Evolutionary conservation across 2,329 filamentous ascomycete genomes (phyloP).

Genomic region (Verruconis gallopava): DNA sequence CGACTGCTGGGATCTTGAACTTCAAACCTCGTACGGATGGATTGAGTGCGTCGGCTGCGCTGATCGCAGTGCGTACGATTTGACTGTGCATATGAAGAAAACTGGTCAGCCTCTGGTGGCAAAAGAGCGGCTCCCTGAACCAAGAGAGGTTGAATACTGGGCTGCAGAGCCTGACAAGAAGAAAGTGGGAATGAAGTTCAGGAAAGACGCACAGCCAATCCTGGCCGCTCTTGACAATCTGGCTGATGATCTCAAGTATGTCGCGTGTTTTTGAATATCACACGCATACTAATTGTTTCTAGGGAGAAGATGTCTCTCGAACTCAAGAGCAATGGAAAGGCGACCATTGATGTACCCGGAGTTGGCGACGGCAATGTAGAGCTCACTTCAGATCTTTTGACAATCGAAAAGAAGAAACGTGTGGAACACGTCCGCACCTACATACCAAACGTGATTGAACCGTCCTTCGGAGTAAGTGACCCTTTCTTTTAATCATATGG

Average conservation of each 20-base stretch:
- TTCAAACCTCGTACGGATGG: constrained; percentile 88
- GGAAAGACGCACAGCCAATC: constrained; percentile 81
- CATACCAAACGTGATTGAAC: constrained; percentile 92
- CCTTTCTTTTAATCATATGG: neutral
- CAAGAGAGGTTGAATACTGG: constrained; percentile 74
- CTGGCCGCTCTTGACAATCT: constrained; percentile 59
- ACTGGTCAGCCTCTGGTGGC: constrained; percentile 80
- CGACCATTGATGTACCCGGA: constrained; percentile 59
- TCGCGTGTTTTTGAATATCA: no score
- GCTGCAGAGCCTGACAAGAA: constrained; percentile 82
- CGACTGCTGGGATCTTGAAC: constrained; percentile 96
- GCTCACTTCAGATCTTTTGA: constrained; percentile 65
- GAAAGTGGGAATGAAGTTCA: constrained; percentile 89
- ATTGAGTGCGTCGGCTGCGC: constrained; percentile 97
- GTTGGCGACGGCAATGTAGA: constrained; percentile 61
- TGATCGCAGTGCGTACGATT: constrained; percentile 86
- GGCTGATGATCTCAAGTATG: neutral
- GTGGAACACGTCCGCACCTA: constrained; percentile 79
- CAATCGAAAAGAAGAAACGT: constrained; percentile 71
- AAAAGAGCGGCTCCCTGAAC: constrained; percentile 65
- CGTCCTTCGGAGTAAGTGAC: constrained; percentile 61
- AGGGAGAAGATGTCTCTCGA: constrained; percentile 64
- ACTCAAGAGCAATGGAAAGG: constrained; percentile 59
- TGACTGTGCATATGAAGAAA: constrained; percentile 85
- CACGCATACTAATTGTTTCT: no score